Evolutionary conservation across 2,329 filamentous ascomycete species (phyloP), one percentile per base, ranked within the genome.

Genomic region (Fusarium virguliforme): DNA sequence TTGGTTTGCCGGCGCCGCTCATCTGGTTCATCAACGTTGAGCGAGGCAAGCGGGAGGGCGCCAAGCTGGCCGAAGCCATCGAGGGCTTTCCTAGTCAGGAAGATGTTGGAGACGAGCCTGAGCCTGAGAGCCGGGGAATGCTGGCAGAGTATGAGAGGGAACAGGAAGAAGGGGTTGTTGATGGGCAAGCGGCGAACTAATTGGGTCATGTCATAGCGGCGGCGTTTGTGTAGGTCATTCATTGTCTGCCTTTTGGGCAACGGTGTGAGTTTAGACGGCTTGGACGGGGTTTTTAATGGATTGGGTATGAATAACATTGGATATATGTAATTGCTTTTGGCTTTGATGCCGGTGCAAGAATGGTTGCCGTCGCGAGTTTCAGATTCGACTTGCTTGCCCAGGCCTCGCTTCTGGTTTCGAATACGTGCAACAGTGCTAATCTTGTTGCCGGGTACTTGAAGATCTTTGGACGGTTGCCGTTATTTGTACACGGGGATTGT

Each of bases 11-110:
- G 1, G 90, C 95, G 15, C 94, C 94, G 1, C 83, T 98, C 56
- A 93, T 98, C 81, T 92, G 91, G 78, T 88, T 94, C 60, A 93
- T 99, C 37, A 87, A 98, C 79, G 93, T 97, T 9, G 93, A 97
- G 59, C 86, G 93, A 38, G 93, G 93, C 10, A 93, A 90, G 81
- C 81, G 83, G 50, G 92, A 94, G 76, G 92, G 91, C 2, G 85
- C 87, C 72, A 88, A 84, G 73, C 82, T 95, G 62, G 90, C 91
- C 0, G 85, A 87, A 64, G 78, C 86, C 8, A 88, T 91, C 55
- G 87, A 89, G 64, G 87, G 85, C 0, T 85, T 86, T 58, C 85
- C 84, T 71, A 67, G 59, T 24, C 67, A 73, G 46, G 67, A 67
- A 62, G 70, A 67, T 53, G 72, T 68, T 10, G 74, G 8, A 9